A percentile compares a stretch with the other conserved stretches of the same genome.
Conservation (phyloP, 2,329 filamentous ascomycete genomes). For the Monosporascus sp. region DNA sequence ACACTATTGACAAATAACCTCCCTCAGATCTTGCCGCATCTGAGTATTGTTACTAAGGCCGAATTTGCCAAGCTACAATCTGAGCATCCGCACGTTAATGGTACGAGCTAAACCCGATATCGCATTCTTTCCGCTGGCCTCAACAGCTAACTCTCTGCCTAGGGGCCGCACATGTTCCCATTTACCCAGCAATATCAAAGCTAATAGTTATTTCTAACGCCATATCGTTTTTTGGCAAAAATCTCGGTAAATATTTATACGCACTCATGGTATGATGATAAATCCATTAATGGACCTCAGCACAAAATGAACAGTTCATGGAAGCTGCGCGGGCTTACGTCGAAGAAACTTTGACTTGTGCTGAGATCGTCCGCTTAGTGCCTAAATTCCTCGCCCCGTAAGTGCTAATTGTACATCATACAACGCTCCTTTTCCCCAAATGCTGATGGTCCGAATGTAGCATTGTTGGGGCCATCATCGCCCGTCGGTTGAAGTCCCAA, state of each 20-base stretch:
- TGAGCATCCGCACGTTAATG: background rate
- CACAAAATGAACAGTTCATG: background rate
- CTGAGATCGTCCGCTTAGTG: slow-evolving; percentile 1
- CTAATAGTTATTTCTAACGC: slow-evolving; percentile 7
- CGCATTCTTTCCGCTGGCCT: too few species aligned
- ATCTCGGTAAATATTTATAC: slow-evolving; percentile 6
- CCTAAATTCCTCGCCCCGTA: too few species aligned
- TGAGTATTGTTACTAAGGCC: background rate
- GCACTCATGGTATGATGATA: too few species aligned
- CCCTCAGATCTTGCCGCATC: slow-evolving; percentile 3
- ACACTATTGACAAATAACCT: slow-evolving; percentile 19
- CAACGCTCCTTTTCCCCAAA: too few species aligned
- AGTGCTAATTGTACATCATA: too few species aligned
- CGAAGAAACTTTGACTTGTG: background rate
- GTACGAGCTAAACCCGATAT: too few species aligned
- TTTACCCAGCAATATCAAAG: slow-evolving; percentile 6
- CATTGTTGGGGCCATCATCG: too few species aligned
- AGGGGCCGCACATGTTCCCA: background rate
- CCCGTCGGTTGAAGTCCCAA: too few species aligned
- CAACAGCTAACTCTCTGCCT: too few species aligned
- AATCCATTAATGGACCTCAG: too few species aligned
- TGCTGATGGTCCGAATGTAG: too few species aligned
- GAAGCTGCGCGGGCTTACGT: background rate
- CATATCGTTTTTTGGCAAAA: slow-evolving; percentile 9
- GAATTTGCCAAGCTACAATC: background rate